phyloP scores from a whole-genome alignment of 352 stramenopile species.

The Phytophthora foliorum region DNA sequence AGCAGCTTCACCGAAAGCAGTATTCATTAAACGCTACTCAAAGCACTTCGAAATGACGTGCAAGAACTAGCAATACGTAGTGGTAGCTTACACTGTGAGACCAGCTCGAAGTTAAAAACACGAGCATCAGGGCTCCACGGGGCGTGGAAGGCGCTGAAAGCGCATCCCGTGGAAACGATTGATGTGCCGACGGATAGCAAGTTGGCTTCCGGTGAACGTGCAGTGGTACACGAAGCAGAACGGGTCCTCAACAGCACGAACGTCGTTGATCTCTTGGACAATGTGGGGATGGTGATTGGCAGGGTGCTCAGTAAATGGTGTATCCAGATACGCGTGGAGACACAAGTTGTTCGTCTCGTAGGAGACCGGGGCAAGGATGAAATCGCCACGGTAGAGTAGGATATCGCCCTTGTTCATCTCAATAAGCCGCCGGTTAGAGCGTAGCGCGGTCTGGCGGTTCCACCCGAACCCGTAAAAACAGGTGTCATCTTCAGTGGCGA shows the following conservation, averaged over 20 bases:
- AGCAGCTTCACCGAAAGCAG: too few relatives aligned
- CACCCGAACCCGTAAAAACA: conserved; percentile 9
- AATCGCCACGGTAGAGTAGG: conserved; percentile 5
- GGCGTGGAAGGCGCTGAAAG: background rate
- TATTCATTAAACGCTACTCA: too few relatives aligned
- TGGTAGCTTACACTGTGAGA: too few relatives aligned
- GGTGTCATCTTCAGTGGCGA: background rate
- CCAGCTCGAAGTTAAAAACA: too few relatives aligned
- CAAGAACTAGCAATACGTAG: too few relatives aligned
- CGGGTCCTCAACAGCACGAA: background rate
- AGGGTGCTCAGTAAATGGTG: too few relatives aligned
- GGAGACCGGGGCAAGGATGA: too few relatives aligned
- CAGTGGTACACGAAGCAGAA: conserved; percentile 5
- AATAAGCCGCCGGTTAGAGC: background rate
- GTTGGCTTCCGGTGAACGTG: background rate
- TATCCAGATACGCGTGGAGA: conserved; percentile 3
- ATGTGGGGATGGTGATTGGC: background rate
- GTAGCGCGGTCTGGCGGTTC: background rate
- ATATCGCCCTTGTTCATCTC: conserved; percentile 3
- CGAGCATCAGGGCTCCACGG: too few relatives aligned
- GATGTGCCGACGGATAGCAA: background rate
- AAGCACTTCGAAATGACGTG: too few relatives aligned
- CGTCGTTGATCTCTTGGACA: background rate
- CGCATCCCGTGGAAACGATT: background rate
- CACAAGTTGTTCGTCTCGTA: conserved; percentile 2